Percentiles rank a stretch among this genome's conserved stretches.
Evolutionary conservation across 2,329 filamentous ascomycete species (phyloP).

Genomic region (Furcasterigmium furcatum): DNA sequence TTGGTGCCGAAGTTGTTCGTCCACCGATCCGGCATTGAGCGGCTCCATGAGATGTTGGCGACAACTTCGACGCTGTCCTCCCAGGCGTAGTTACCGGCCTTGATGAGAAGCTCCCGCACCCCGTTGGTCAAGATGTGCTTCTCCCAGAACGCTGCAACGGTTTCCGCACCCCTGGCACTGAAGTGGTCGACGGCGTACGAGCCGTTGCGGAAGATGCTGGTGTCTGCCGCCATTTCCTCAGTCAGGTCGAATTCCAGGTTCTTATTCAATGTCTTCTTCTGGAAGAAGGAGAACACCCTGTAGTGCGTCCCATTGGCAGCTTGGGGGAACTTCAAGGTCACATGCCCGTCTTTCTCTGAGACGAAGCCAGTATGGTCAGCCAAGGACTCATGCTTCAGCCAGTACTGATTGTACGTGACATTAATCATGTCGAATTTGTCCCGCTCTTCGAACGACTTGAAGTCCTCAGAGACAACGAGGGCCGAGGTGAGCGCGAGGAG

Average conservation of each 20-base stretch:
- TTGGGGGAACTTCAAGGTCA: too few relatives aligned
- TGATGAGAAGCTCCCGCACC: conserved; percentile 20
- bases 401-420: too few relatives aligned
- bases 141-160: conserved; percentile 31
- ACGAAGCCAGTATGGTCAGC: too few relatives aligned
- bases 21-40: conserved; percentile 22
- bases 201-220: conserved; percentile 12
- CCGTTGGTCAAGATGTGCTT: conserved; percentile 27
- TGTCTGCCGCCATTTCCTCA: too few relatives aligned
- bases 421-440: too few relatives aligned
- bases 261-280: background rate
- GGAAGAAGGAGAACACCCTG: conserved; percentile 2
- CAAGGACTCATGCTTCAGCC: too few relatives aligned
- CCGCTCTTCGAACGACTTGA: too few relatives aligned
- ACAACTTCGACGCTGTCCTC: conserved; percentile 30
- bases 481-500: background rate
- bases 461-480: too few relatives aligned
- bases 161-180: conserved; percentile 27
- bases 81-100: conserved; percentile 30
- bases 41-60: conserved; percentile 31
- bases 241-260: conserved; percentile 1
- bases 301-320: too few relatives aligned
- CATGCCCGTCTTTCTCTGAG: too few relatives aligned
- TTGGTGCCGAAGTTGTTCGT: conserved; percentile 24
- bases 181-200: conserved; percentile 28